These are phyloP conservation scores for Phytophthora pisi DNA, from an alignment of 352 stramenopile species.

Conservation along the genomic window DNA sequence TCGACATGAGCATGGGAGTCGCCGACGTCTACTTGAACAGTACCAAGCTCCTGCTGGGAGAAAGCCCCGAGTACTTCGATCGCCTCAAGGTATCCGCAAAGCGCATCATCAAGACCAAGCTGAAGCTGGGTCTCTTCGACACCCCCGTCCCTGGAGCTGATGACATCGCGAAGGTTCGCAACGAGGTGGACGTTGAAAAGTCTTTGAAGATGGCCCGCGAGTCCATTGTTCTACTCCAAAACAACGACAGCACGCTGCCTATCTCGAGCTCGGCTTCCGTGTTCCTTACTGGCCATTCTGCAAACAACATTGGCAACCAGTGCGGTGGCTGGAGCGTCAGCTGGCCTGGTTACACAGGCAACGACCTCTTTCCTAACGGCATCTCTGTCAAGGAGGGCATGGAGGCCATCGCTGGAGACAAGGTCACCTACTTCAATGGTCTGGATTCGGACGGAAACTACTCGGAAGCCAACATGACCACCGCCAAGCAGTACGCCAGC, in stretches of 20 bases:
- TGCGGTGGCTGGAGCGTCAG: slow-evolving; percentile 14
- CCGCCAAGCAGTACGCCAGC: not conserved
- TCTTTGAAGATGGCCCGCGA: not conserved
- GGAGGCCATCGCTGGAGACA: not conserved
- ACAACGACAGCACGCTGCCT: slow-evolving; percentile 2
- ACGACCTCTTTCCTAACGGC: slow-evolving; percentile 22
- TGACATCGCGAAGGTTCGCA: slow-evolving; percentile 16
- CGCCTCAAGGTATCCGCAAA: not conserved
- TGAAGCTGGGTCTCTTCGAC: slow-evolving; percentile 8
- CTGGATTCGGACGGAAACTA: not conserved
- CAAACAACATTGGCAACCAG: not conserved
- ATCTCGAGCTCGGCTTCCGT: not conserved
- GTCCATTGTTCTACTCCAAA: not conserved
- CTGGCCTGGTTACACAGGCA: slow-evolving; percentile 70
- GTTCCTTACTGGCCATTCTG: not conserved
- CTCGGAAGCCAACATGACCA: not conserved
- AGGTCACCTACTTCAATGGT: not conserved
- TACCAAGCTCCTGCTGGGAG: not conserved
- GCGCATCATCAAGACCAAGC: slow-evolving; percentile 8
- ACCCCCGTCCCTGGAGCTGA: slow-evolving; percentile 13
- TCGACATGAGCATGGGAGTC: not conserved
- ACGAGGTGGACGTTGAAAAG: not conserved
- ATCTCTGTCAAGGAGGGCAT: not conserved
- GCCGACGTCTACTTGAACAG: not conserved
- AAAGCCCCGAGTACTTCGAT: not conserved